phyloP scores from a whole-genome alignment of 768 basidiomycete species.

The Lactarius trivialis region DNA sequence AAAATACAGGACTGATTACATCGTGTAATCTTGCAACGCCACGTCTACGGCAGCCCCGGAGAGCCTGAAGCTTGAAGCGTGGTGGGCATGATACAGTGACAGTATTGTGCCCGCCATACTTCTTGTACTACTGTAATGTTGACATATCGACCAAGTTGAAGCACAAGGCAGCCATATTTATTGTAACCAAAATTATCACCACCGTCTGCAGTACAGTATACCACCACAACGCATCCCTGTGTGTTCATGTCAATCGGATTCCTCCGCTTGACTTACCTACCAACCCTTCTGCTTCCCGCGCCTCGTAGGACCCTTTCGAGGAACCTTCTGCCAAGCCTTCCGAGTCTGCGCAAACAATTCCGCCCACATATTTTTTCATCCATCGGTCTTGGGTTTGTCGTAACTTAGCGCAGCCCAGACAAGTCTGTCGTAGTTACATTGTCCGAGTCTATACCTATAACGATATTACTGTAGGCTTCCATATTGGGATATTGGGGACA shows the following conservation, averaged over 20 bases:
- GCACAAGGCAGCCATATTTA: background rate
- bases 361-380: no score
- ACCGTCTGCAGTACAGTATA: no score
- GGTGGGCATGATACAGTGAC: background rate
- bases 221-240: background rate
- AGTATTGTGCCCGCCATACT: no score
- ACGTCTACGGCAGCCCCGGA: slow-evolving; percentile 51
- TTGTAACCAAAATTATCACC: background rate
- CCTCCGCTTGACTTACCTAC: background rate
- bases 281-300: background rate
- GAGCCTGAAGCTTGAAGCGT: background rate
- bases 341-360: background rate
- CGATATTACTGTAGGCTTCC: background rate
- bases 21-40: slow-evolving; percentile 79
- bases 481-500: background rate
- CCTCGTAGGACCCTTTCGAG: background rate
- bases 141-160: background rate
- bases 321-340: background rate
- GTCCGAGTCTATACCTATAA: no score
- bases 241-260: background rate
- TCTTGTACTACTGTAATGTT: no score
- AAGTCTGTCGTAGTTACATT: no score
- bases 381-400: no score
- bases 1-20: slow-evolving; percentile 36
- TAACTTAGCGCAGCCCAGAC: no score